Evolutionary conservation across 306 rosid species (phyloP).

Genomic region (Citrullus mucosospermus): DNA sequence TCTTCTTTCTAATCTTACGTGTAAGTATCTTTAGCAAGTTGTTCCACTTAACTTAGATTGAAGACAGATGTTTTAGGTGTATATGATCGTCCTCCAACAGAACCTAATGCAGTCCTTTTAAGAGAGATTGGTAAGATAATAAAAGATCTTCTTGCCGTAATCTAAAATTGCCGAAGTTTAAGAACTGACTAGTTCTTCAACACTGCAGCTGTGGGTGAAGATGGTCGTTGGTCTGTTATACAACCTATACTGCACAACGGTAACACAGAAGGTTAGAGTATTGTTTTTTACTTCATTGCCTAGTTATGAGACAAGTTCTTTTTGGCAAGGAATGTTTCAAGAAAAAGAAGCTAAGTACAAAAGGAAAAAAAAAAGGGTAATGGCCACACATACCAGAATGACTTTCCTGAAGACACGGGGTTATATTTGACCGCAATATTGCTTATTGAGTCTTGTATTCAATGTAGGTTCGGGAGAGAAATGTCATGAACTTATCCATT

Average conservation of each 20-base stretch:
- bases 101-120: conserved; percentile 54
- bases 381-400: neutral
- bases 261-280: conserved; percentile 26
- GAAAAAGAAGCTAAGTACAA: neutral
- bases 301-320: neutral
- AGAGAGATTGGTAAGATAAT: conserved; percentile 60
- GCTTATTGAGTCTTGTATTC: neutral
- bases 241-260: conserved; percentile 45
- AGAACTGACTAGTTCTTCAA: neutral
- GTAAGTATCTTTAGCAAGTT: conserved; percentile 16
- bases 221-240: conserved; percentile 73
- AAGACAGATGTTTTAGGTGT: conserved; percentile 92
- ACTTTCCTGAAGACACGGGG: neutral
- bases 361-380: neutral
- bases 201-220: conserved; percentile 47
- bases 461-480: neutral
- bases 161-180: neutral
- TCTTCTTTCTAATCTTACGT: neutral
- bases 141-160: neutral
- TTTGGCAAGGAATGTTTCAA: neutral
- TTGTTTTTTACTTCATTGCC: neutral
- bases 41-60: conserved; percentile 16
- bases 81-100: conserved; percentile 78
- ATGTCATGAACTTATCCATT: neutral
- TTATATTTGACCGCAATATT: neutral